Conservation (phyloP, 768 basidiomycete species). For the Goffeauzyma gilvescens region DNA sequence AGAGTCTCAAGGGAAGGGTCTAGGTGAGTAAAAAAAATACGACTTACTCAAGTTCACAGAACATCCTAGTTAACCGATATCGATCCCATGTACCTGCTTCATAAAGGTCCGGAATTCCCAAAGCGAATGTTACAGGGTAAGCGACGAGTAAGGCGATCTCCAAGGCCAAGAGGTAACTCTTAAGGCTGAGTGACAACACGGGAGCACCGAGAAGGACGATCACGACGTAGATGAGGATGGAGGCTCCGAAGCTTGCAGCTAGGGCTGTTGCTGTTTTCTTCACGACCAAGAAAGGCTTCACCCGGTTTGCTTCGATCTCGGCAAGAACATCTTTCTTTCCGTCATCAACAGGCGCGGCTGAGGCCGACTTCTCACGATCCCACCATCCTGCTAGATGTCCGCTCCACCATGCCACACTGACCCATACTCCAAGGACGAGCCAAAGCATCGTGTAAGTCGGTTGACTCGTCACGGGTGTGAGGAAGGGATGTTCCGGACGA, state of each 20-base stretch:
- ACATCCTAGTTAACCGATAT: constrained; percentile 57
- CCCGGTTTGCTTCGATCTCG: no score
- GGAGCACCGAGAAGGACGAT: constrained; percentile 62
- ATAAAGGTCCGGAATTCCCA: constrained; percentile 44
- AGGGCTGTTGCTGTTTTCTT: background rate
- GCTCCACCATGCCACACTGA: constrained; percentile 56
- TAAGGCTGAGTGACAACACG: no score
- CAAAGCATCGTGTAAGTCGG: constrained; percentile 45
- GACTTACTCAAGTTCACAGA: constrained; percentile 66
- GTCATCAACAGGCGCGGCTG: no score
- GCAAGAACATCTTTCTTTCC: no score
- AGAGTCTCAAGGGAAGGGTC: background rate
- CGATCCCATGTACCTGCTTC: constrained; percentile 39
- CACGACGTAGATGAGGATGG: constrained; percentile 38
- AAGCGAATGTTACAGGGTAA: constrained; percentile 50
- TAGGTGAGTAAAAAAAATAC: no score
- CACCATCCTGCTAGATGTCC: constrained; percentile 46
- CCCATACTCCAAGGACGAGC: constrained; percentile 39
- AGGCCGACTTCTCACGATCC: background rate
- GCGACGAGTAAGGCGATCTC: constrained; percentile 48
- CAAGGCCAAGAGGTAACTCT: constrained; percentile 51
- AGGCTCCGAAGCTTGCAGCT: no score
- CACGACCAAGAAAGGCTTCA: no score
- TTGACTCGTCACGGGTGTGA: constrained; percentile 46
- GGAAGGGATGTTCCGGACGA: constrained; percentile 51